Conservation (phyloP, 345 rosid genomes). For the Pistacia vera region DNA sequence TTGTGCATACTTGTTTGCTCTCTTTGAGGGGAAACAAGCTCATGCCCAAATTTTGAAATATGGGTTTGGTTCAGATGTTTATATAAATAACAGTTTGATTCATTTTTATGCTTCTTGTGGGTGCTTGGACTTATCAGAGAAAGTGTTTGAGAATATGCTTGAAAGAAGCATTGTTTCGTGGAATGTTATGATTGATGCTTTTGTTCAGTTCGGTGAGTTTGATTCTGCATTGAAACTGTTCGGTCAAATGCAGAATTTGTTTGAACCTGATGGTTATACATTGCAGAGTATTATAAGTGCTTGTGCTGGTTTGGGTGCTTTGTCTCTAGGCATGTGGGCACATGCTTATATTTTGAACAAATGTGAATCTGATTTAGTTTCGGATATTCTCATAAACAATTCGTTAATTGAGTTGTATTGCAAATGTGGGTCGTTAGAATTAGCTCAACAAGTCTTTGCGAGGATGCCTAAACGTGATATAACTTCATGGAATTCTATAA, state of each 20-base stretch:
- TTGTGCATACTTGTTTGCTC: constrained; percentile 64
- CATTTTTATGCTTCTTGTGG: constrained; percentile 79
- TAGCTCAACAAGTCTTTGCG: constrained; percentile 65
- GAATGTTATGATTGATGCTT: constrained; percentile 72
- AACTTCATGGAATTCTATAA: constrained; percentile 80
- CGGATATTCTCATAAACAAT: constrained; percentile 59
- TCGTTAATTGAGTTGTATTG: constrained; percentile 82
- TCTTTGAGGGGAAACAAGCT: constrained; percentile 64
- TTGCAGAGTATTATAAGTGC: constrained; percentile 69
- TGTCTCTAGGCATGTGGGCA: constrained; percentile 73
- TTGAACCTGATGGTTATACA: constrained; percentile 71
- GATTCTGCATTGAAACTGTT: constrained; percentile 51
- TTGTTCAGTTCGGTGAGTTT: constrained; percentile 65
- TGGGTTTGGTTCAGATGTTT: constrained; percentile 65
- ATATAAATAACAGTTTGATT: constrained; percentile 75
- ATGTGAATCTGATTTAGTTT: constrained; percentile 26
- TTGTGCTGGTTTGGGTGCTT: constrained; percentile 69
- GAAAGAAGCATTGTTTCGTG: constrained; percentile 74
- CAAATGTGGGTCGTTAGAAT: constrained; percentile 65
- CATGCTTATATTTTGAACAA: constrained; percentile 62
- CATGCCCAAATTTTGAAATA: constrained; percentile 68
- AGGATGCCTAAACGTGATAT: constrained; percentile 60
- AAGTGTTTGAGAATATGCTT: constrained; percentile 67
- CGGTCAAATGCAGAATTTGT: constrained; percentile 47
- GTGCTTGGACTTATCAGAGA: constrained; percentile 46